Evolutionary conservation across 176 grass and related monocot genomes (phyloP).

Genomic region (barley (Hordeum vulgare)): MorexV3_pseudomolecules_assembly NC_058518.1:264598949-264599448

Average conservation of each 20-base stretch:
- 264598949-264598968: background rate
- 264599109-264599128: slow-evolving; percentile 74
- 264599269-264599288: slow-evolving; percentile 64
- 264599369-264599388: slow-evolving; percentile 48
- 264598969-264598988: slow-evolving; percentile 67
- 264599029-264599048: slow-evolving; percentile 66
- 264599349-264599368: slow-evolving; percentile 35
- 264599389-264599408: slow-evolving; percentile 82
- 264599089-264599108: slow-evolving; percentile 30
- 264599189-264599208: slow-evolving; percentile 48
- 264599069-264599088: slow-evolving; percentile 68
- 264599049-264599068: slow-evolving; percentile 75
- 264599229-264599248: slow-evolving; percentile 58
- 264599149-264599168: slow-evolving; percentile 24
- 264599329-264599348: slow-evolving; percentile 34
- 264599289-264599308: slow-evolving; percentile 54
- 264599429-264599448: slow-evolving; percentile 66
- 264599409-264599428: slow-evolving; percentile 51
- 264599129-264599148: slow-evolving; percentile 14
- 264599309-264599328: background rate
- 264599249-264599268: slow-evolving; percentile 57
- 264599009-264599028: slow-evolving; percentile 70
- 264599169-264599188: slow-evolving; percentile 75
- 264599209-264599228: slow-evolving; percentile 75
- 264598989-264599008: slow-evolving; percentile 52